Percentiles rank a stretch among this genome's conserved stretches.
These are phyloP conservation scores for Fusarium tanahbumbuense DNA, from an alignment of 2,329 filamentous ascomycete genomes.

Conservation along the genomic window DNA sequence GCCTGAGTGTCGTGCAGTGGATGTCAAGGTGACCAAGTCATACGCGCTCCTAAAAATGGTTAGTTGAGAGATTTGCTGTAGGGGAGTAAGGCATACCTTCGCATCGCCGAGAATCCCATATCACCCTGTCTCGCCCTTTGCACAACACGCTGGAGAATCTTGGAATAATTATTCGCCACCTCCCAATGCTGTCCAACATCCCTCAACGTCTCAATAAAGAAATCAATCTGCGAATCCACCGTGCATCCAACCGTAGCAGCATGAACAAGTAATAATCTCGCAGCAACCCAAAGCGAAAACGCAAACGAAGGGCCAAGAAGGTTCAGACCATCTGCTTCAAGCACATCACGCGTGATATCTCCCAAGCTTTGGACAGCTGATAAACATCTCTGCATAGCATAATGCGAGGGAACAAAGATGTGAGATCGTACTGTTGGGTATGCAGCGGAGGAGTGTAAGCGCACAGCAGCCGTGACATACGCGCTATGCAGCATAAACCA, in stretches of 20 bases:
- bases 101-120: conserved; percentile 54
- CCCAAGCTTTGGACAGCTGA: conserved; percentile 58
- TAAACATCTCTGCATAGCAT: conserved; percentile 59
- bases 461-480: conserved; percentile 58
- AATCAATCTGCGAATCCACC: conserved; percentile 55
- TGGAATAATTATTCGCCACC: conserved; percentile 57
- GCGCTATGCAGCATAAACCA: conserved; percentile 61
- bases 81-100: no score
- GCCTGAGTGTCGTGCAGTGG: conserved; percentile 51
- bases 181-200: conserved; percentile 59
- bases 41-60: conserved; percentile 48
- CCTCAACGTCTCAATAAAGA: conserved; percentile 57
- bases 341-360: conserved; percentile 58
- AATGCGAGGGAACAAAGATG: conserved; percentile 58
- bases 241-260: conserved; percentile 53
- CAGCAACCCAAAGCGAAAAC: conserved; percentile 59
- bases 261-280: conserved; percentile 55
- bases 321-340: conserved; percentile 57
- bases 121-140: conserved; percentile 52
- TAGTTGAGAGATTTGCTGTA: no score
- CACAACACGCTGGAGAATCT: conserved; percentile 55
- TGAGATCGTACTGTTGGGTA: conserved; percentile 56
- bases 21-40: conserved; percentile 54
- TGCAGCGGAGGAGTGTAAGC: conserved; percentile 58
- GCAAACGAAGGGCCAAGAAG: conserved; percentile 58